Evolutionary conservation across 192 early-diverging fungal species (phyloP).

Genomic region (Entomortierella parvispora): DNA sequence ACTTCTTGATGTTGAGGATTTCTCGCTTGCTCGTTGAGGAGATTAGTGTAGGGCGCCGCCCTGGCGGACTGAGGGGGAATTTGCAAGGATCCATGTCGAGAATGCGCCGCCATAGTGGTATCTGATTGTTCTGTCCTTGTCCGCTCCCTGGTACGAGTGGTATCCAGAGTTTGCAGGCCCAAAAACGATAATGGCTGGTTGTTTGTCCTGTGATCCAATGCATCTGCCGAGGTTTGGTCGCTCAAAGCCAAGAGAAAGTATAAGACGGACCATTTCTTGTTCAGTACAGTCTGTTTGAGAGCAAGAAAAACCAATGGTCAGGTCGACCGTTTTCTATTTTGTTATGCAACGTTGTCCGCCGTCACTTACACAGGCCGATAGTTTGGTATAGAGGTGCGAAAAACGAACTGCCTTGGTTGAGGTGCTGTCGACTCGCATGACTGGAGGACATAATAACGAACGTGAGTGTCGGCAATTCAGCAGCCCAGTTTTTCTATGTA

Average conservation of each 20-base stretch:
- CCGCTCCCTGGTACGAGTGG: constrained; percentile 14
- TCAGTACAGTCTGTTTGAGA: constrained; percentile 51
- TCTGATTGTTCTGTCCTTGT: constrained; percentile 23
- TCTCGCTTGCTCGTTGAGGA: constrained; percentile 9
- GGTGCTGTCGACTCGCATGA: constrained; percentile 61
- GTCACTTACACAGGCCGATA: constrained; percentile 56
- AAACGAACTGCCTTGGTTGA: constrained; percentile 66
- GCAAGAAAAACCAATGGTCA: background rate
- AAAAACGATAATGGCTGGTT: constrained; percentile 33
- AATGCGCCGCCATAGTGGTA: constrained; percentile 12
- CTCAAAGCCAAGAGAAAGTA: constrained; percentile 64
- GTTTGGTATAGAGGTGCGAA: constrained; percentile 66
- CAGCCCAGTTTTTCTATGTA: background rate
- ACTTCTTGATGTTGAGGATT: constrained; percentile 42
- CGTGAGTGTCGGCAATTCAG: background rate
- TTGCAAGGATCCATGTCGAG: constrained; percentile 19
- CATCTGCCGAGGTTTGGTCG: constrained; percentile 29
- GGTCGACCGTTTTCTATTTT: background rate
- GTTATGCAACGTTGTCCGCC: background rate
- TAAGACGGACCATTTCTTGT: constrained; percentile 68
- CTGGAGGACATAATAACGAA: constrained; percentile 40
- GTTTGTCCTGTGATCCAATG: constrained; percentile 10
- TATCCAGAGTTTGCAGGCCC: constrained; percentile 46
- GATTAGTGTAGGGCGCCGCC: background rate
- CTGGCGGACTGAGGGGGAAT: constrained; percentile 5